These are phyloP conservation scores for Blastocystis sp. DNA, from an alignment of 352 stramenopile species.

Conservation along the genomic window DNA sequence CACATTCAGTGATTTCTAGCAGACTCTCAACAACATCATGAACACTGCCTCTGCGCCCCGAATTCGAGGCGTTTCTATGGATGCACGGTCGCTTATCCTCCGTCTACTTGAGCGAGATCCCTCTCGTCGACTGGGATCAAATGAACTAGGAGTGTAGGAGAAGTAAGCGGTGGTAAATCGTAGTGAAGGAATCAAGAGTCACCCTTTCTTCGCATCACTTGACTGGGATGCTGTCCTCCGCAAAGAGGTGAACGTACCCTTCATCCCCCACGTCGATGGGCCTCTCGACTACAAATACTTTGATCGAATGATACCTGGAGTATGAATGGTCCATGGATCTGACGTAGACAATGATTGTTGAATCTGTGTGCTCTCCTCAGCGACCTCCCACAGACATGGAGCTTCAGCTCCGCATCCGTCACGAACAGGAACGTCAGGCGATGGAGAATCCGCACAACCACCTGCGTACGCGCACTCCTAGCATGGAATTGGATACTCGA, in stretches of 20 bases:
- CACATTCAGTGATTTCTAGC: not conserved
- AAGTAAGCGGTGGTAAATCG: not conserved
- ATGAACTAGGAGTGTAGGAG: constrained; percentile 38
- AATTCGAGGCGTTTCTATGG: constrained; percentile 70
- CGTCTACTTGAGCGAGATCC: constrained; percentile 74
- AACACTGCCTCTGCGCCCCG: constrained; percentile 69
- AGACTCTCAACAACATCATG: constrained; percentile 79
- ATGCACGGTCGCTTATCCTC: constrained; percentile 72
- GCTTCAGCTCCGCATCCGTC: constrained; percentile 33
- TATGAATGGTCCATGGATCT: not conserved
- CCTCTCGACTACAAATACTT: constrained; percentile 62
- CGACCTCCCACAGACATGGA: constrained; percentile 33
- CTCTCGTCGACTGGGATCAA: constrained; percentile 59
- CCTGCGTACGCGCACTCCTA: not conserved
- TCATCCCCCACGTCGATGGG: constrained; percentile 33
- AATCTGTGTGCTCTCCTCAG: constrained; percentile 29
- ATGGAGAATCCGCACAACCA: constrained; percentile 25
- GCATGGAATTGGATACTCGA: constrained; percentile 38
- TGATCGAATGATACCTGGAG: constrained; percentile 49
- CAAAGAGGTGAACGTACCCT: constrained; percentile 58
- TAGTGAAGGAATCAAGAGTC: constrained; percentile 67
- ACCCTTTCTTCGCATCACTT: constrained; percentile 77
- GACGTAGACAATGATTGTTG: not conserved
- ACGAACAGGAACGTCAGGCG: constrained; percentile 8
- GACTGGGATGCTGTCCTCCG: constrained; percentile 74